Evolutionary conservation across 1,284 basidiomycete species (phyloP).

Genomic region (Ceratobasidium sp.): DNA sequence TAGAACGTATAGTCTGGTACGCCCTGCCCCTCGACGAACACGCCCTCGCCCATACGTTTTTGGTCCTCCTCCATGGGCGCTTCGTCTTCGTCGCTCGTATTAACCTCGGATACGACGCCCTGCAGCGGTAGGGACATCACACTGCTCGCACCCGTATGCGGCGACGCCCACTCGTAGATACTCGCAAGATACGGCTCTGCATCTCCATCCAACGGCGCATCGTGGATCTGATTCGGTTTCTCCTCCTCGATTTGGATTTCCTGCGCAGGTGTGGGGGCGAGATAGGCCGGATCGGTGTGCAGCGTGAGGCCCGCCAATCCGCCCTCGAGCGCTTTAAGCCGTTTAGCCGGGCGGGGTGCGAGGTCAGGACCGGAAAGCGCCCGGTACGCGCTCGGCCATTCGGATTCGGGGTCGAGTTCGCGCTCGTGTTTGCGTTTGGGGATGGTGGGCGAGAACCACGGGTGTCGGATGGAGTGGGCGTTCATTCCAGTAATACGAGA

Average conservation of each 20-base stretch:
- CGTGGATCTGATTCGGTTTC: neutral
- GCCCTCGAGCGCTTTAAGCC: slow-evolving; percentile 56
- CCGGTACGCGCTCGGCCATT: slow-evolving; percentile 22
- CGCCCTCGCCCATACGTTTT: slow-evolving; percentile 36
- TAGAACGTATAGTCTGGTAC: slow-evolving; percentile 35
- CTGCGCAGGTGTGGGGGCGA: neutral
- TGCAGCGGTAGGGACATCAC: slow-evolving; percentile 24
- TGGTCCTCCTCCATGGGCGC: slow-evolving; percentile 10
- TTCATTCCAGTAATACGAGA: slow-evolving; percentile 16
- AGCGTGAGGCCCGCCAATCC: slow-evolving; percentile 63
- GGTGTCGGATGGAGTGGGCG: slow-evolving; percentile 15
- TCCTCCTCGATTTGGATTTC: neutral
- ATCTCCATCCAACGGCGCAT: neutral
- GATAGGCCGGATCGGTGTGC: slow-evolving; percentile 25
- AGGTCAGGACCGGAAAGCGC: neutral
- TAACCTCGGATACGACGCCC: slow-evolving; percentile 22
- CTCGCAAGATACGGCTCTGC: slow-evolving; percentile 28
- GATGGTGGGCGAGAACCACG: slow-evolving; percentile 30
- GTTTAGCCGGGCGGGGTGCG: slow-evolving; percentile 10
- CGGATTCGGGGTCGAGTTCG: slow-evolving; percentile 14
- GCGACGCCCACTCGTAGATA: slow-evolving; percentile 29
- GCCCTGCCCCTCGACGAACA: slow-evolving; percentile 41
- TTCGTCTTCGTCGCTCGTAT: slow-evolving; percentile 6
- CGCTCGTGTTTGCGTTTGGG: slow-evolving; percentile 28
- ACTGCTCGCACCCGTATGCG: slow-evolving; percentile 17